Conservation (phyloP, 768 basidiomycete genomes). For the Leccinum disarticulatum region DNA sequence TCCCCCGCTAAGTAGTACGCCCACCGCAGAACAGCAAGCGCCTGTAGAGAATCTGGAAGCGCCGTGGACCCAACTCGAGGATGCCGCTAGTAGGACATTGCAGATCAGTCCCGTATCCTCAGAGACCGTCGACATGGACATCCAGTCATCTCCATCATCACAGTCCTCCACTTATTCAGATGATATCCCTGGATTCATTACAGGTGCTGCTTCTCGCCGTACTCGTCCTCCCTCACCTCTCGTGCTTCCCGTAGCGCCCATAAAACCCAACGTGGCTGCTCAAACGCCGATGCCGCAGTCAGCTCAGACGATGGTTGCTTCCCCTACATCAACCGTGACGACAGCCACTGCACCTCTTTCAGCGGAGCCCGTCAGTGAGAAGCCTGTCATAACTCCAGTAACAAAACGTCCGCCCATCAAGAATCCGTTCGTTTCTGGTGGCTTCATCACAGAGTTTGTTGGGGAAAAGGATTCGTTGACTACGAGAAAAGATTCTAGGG, state of each 20-base stretch:
- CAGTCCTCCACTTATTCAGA: slow-evolving; percentile 23
- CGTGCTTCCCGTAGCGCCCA: slow-evolving; percentile 19
- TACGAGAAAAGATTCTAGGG: slow-evolving; percentile 22
- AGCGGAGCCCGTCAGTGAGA: slow-evolving; percentile 12
- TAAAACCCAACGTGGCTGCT: slow-evolving; percentile 7
- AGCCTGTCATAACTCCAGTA: slow-evolving; percentile 3
- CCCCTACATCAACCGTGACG: slow-evolving; percentile 18
- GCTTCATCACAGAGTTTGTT: slow-evolving; percentile 47
- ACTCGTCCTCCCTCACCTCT: slow-evolving; percentile 25
- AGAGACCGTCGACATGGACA: slow-evolving; percentile 35
- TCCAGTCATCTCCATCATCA: slow-evolving; percentile 35
- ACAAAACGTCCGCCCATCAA: slow-evolving; percentile 23
- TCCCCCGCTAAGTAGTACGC: slow-evolving; percentile 12
- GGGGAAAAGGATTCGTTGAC: slow-evolving; percentile 26
- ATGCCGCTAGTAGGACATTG: slow-evolving; percentile 28
- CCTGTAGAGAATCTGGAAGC: slow-evolving; percentile 16
- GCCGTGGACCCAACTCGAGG: slow-evolving; percentile 23
- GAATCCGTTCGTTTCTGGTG: slow-evolving; percentile 53
- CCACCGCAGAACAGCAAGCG: slow-evolving; percentile 18
- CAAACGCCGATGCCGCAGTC: slow-evolving; percentile 16
- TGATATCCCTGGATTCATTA: slow-evolving; percentile 35
- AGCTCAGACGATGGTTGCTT: slow-evolving; percentile 18
- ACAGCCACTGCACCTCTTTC: slow-evolving; percentile 11
- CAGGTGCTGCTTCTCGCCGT: slow-evolving; percentile 31
- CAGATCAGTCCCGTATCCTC: slow-evolving; percentile 34